These are phyloP conservation scores for Penicillium polonicum DNA, from an alignment of 2,329 filamentous ascomycete species.

Conservation along the genomic window DNA sequence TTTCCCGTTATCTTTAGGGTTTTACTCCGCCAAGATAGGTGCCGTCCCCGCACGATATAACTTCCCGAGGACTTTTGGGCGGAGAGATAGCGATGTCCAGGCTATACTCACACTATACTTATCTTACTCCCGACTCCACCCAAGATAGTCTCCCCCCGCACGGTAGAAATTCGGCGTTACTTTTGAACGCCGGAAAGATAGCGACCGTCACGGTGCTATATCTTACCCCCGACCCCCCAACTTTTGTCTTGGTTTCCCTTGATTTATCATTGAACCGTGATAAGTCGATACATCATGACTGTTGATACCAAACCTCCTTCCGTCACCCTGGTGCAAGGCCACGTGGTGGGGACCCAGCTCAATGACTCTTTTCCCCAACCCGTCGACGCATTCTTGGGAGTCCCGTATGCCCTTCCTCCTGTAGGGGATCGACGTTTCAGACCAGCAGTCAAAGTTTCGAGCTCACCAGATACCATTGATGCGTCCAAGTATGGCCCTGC, in stretches of 20 bases:
- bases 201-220: not conserved
- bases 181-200: slow-evolving; percentile 18
- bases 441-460: slow-evolving; percentile 33
- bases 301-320: slow-evolving; percentile 5
- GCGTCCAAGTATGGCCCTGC: slow-evolving; percentile 37
- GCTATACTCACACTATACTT: not conserved
- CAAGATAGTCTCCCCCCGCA: slow-evolving; percentile 13
- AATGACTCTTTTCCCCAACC: slow-evolving; percentile 24
- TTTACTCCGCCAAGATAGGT: not conserved
- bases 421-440: slow-evolving; percentile 50
- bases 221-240: slow-evolving; percentile 6
- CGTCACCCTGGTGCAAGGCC: slow-evolving; percentile 30
- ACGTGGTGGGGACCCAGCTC: slow-evolving; percentile 29
- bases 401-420: slow-evolving; percentile 52
- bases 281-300: slow-evolving; percentile 3
- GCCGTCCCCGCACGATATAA: slow-evolving; percentile 19
- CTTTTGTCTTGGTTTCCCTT: not conserved
- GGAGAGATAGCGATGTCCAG: slow-evolving; percentile 7
- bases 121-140: slow-evolving; percentile 14
- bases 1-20: slow-evolving; percentile 12
- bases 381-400: slow-evolving; percentile 47
- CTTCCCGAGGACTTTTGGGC: slow-evolving; percentile 17
- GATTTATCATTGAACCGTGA: not conserved
- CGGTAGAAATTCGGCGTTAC: slow-evolving; percentile 22
- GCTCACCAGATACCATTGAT: slow-evolving; percentile 32